Evolutionary conservation across 805 yeast genomes (phyloP).

Genomic region (Ogataea wickerhamii): DNA sequence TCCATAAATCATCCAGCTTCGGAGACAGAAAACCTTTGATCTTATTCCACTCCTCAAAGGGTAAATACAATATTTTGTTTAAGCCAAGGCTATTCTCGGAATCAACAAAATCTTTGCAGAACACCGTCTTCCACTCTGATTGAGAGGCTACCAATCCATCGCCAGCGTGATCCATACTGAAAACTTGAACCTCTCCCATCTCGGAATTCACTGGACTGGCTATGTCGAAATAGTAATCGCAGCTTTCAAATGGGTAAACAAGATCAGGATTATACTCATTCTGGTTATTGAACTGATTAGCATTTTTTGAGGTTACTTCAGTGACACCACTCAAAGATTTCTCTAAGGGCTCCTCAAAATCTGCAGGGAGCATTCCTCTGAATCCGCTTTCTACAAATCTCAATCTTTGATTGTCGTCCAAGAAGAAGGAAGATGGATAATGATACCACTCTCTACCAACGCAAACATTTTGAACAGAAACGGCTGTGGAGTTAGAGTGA

Average conservation of each 20-base stretch:
- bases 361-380: slow-evolving; percentile 86
- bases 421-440: slow-evolving; percentile 82
- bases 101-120: slow-evolving; percentile 50
- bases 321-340: slow-evolving; percentile 21
- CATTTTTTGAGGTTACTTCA: slow-evolving; percentile 44
- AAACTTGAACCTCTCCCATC: slow-evolving; percentile 39
- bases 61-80: slow-evolving; percentile 46
- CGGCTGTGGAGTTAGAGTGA: slow-evolving; percentile 11
- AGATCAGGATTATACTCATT: slow-evolving; percentile 64
- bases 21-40: background rate
- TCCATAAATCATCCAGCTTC: background rate
- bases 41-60: slow-evolving; percentile 6
- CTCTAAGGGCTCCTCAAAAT: slow-evolving; percentile 48
- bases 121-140: slow-evolving; percentile 45
- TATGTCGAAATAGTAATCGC: slow-evolving; percentile 73
- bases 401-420: slow-evolving; percentile 60
- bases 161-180: slow-evolving; percentile 8
- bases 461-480: slow-evolving; percentile 55
- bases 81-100: slow-evolving; percentile 51
- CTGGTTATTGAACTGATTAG: slow-evolving; percentile 69
- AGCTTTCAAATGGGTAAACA: slow-evolving; percentile 44
- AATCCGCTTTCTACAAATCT: slow-evolving; percentile 74
- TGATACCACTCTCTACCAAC: slow-evolving; percentile 96
- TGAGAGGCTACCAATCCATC: slow-evolving; percentile 14
- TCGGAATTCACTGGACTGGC: slow-evolving; percentile 43